Conservation (phyloP, 148 eudicot species). For the Arbutus unedo region DNA sequence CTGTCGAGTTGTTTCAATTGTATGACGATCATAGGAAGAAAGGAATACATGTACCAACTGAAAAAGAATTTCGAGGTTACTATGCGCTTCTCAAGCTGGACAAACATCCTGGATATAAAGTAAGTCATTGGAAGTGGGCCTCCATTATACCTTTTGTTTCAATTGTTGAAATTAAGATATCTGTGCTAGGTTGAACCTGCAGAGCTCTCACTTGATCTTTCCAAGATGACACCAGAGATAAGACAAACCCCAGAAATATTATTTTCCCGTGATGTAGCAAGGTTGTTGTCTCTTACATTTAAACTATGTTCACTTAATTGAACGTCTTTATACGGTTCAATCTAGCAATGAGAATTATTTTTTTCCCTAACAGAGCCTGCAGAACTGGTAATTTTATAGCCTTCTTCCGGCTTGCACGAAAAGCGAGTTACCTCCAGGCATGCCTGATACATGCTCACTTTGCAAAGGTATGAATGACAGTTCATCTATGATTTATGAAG, state of each 20-base stretch:
- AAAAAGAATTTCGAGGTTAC: slow-evolving; percentile 94
- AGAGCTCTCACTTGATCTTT: slow-evolving; percentile 97
- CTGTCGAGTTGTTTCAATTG: slow-evolving; percentile 90
- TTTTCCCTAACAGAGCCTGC: slow-evolving; percentile 69
- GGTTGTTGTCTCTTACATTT: slow-evolving; percentile 39
- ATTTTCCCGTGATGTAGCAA: slow-evolving; percentile 95
- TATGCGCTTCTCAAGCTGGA: slow-evolving; percentile 96
- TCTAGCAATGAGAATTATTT: slow-evolving; percentile 21
- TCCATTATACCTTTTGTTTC: slow-evolving; percentile 3
- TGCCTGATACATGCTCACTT: slow-evolving; percentile 99
- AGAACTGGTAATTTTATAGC: slow-evolving; percentile 91
- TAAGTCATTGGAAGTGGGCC: slow-evolving; percentile 36
- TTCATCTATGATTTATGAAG: not conserved
- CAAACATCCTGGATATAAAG: slow-evolving; percentile 98
- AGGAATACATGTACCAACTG: slow-evolving; percentile 71
- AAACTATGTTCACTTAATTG: slow-evolving; percentile 8
- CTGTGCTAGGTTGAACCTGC: slow-evolving; percentile 90
- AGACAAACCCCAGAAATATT: slow-evolving; percentile 84
- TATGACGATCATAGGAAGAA: slow-evolving; percentile 95
- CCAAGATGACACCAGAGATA: slow-evolving; percentile 87
- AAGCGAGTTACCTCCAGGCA: slow-evolving; percentile 91
- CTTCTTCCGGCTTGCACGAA: slow-evolving; percentile 85
- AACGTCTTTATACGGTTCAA: slow-evolving; percentile 13
- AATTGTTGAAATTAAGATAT: slow-evolving; percentile 27
- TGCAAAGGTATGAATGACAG: slow-evolving; percentile 60